Evolutionary conservation across 371 early-diverging fungal genomes (phyloP), one percentile per base, ranked within the genome.

Genomic region (Mucor ambiguus): DNA sequence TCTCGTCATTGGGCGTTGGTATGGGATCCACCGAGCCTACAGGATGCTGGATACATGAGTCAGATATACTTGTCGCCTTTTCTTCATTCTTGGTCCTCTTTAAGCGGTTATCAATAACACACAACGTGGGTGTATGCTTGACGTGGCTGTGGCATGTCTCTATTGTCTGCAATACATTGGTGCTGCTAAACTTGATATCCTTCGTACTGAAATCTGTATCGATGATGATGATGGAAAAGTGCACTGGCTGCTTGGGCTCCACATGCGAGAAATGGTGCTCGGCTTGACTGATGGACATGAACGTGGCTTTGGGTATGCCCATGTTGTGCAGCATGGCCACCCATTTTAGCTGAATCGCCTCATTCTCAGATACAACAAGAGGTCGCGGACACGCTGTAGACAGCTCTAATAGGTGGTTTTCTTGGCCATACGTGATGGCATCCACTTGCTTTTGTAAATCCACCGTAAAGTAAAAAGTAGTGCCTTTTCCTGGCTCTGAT

Each of bases 381-480:
- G 66, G 55, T 2, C 32, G 22, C 14, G 57, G 44, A 28, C 70
- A 67, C 12, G 37, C 37, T n/a, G 29, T 18, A 3, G 61, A 35
- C 4, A 77, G 20, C 8, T 66, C 66, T 0, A 35, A 4, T 1
- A 77, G 20, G 0, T 64, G 37, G 29, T 72, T 55, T 26, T 74
- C 68, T 14, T 74, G 63, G 8, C 72, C 66, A 52, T 64, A 77
- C 1, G 70, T 77, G 14, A 28, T 46, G 6, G 66, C 60, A 1
- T 64, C 65, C 2, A 54, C 7, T 49, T 74, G 77, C 30, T 55
- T 64, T 29, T 76, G 61, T 29, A 76, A 49, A 26, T 66, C 65
- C 6, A 80, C 67, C 18, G 73, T 73, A 11, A 82, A 84, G 12
- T 70, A 76, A 43, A 85, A 85, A 0, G 77, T 74, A 0, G 86